Conservation (phyloP, 1,139 yeast species). For the Saccharomyces hybrid region DNA sequence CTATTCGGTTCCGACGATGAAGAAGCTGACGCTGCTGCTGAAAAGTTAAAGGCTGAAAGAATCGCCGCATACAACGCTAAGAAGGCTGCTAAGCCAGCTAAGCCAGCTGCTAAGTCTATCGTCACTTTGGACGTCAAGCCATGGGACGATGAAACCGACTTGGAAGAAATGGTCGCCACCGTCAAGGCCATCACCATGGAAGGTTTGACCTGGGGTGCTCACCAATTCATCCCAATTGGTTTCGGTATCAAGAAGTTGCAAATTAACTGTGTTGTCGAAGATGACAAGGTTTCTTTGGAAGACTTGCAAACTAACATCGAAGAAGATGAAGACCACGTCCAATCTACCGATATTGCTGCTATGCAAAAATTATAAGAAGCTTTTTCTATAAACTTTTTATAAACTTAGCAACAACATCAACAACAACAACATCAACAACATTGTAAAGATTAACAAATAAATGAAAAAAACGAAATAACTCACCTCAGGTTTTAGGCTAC, state of each 20-base stretch:
- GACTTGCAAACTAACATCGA: constrained; percentile 79
- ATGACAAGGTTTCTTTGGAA: constrained; percentile 86
- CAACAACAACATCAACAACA: not conserved
- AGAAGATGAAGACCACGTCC: constrained; percentile 98
- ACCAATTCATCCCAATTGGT: constrained; percentile 93
- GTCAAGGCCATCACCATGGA: constrained; percentile 80
- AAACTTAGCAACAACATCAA: not conserved
- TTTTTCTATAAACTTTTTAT: constrained; percentile 5
- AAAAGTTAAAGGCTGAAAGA: constrained; percentile 93
- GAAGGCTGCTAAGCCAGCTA: constrained; percentile 95
- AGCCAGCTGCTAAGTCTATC: constrained; percentile 96
- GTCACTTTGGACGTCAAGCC: constrained; percentile 97
- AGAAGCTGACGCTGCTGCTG: constrained; percentile 94
- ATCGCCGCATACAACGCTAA: constrained; percentile 94
- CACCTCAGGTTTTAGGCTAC: not conserved
- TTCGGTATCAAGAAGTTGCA: constrained; percentile 99
- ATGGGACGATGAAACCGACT: constrained; percentile 98
- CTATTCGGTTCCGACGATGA: constrained; percentile 89
- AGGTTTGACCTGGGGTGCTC: constrained; percentile 98
- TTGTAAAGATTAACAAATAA: constrained; percentile 1
- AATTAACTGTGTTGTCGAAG: constrained; percentile 97
- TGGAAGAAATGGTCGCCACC: constrained; percentile 77
- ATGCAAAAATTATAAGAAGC: constrained; percentile 82
- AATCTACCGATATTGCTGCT: constrained; percentile 96
- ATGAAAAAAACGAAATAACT: not conserved